These are phyloP conservation scores for Papiliotrema terrestris DNA, from an alignment of 1,284 basidiomycete species.

Conservation along the genomic window DNA sequence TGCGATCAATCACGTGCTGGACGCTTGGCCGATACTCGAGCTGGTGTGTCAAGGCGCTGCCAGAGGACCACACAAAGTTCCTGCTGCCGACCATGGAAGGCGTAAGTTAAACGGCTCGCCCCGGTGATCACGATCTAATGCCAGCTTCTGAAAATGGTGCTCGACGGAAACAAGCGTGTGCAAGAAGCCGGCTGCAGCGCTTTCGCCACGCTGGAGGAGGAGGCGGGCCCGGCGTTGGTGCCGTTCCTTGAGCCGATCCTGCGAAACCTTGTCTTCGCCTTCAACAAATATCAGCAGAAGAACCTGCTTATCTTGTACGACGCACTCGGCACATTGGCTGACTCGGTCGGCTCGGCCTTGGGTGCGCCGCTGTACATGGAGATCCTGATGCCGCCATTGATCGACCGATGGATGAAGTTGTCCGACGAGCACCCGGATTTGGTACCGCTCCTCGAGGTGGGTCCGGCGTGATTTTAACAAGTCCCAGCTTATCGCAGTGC, in stretches of 20 bases:
- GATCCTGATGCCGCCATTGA: conserved; percentile 93
- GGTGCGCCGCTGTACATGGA: conserved; percentile 84
- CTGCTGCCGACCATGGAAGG: conserved; percentile 98
- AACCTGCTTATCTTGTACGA: conserved; percentile 98
- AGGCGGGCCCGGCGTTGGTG: conserved; percentile 82
- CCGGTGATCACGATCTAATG: conserved; percentile 10
- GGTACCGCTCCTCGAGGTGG: conserved; percentile 87
- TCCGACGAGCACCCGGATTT: conserved; percentile 89
- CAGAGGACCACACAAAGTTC: conserved; percentile 79
- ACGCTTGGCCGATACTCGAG: conserved; percentile 96
- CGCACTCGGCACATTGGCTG: conserved; percentile 94
- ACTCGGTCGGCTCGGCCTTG: conserved; percentile 86
- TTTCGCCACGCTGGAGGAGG: conserved; percentile 97
- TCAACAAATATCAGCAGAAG: conserved; percentile 98
- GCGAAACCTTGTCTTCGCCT: conserved; percentile 90
- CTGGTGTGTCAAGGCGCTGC: conserved; percentile 78
- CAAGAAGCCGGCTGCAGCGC: conserved; percentile 99
- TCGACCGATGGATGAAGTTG: conserved; percentile 82
- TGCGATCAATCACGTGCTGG: conserved; percentile 99
- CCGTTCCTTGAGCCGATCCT: conserved; percentile 95
- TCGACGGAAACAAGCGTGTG: conserved; percentile 98
- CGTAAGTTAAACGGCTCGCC: conserved; percentile 58
- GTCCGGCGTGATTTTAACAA: conserved; percentile 16
- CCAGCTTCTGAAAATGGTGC: conserved; percentile 91
- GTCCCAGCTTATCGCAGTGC: conserved; percentile 58